Base-by-base conservation (phyloP, 306 rosid species). In the Casuarina glauca region DNA sequence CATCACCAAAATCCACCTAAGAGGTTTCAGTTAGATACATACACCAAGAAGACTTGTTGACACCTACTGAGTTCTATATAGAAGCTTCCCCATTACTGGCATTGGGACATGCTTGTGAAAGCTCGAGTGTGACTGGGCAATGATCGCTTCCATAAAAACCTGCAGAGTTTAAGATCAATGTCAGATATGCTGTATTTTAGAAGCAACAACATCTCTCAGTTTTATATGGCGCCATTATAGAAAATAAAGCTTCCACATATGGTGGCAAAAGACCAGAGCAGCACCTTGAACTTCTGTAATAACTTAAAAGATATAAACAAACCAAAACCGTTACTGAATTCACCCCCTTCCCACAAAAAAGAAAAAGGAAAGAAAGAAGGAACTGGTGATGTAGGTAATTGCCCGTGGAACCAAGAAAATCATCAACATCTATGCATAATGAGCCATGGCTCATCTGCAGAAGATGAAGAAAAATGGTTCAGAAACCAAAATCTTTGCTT, bases 141-240 rank as follows among this genome's bases (percentile, higher is more conserved):
- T 93, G 99, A 83, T 95, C 98, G 76, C 98, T 95, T 80, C 97
- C 97, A 68, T 87, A 86, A 82, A 95, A 95, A 45, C 97, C 99
- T 95, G 84, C 77, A 17, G 82, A 76, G 66, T 55, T 57, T 70
- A 50, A 78, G 67, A 82, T 69, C 63, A 90, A 20, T 42, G 62
- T 76, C 74, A 72, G 54, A 60, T 69, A 53, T 26, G 61, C 61
- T 32, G 52, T 13, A 50, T 9, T 6, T 9, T 35, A 3, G 70
- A 63, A 35, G 39, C 60, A 38, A 44, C 52, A 61, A 26, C 51
- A 61, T 32, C 67, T 16, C 42, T 61, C 54, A 43, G 50, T 62
- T 73, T 72, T 66, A 60, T 48, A 4, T 53, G 41, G 52, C 16
- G n/a, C 61, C 39, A 49, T 35, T 19, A 6, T 49, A 43, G 63